Conservation (phyloP, 352 stramenopile species). For the Globisporangium sylvaticum region DNA sequence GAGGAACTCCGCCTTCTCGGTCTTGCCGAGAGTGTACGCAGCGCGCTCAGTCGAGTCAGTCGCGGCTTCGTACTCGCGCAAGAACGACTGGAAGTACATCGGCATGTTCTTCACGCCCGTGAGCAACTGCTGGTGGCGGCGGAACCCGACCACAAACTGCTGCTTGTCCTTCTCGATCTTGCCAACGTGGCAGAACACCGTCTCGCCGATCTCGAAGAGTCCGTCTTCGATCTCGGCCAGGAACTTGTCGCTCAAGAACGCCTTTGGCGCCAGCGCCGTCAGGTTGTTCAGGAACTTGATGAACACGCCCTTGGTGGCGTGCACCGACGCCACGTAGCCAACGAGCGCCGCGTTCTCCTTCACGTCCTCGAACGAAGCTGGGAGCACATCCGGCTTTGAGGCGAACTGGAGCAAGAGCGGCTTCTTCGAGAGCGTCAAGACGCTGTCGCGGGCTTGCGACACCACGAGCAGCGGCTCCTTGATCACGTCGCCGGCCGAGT, state of each 20-base stretch:
- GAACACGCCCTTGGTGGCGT: slow-evolving; percentile 75
- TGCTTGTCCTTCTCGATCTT: slow-evolving; percentile 74
- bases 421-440: slow-evolving; percentile 80
- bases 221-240: slow-evolving; percentile 61
- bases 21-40: slow-evolving; percentile 56
- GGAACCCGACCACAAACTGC: slow-evolving; percentile 80
- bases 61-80: slow-evolving; percentile 31
- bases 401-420: slow-evolving; percentile 66
- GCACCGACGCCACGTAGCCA: slow-evolving; percentile 78
- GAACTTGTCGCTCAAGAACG: slow-evolving; percentile 74
- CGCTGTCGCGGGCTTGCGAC: slow-evolving; percentile 58
- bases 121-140: slow-evolving; percentile 32
- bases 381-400: slow-evolving; percentile 31
- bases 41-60: slow-evolving; percentile 9
- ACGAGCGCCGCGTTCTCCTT: slow-evolving; percentile 58
- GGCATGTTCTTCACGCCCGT: slow-evolving; percentile 33
- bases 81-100: slow-evolving; percentile 51
- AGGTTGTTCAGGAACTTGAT: slow-evolving; percentile 88
- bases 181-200: slow-evolving; percentile 73
- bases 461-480: slow-evolving; percentile 61
- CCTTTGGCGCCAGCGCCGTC: slow-evolving; percentile 75
- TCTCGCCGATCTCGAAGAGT: slow-evolving; percentile 85
- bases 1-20: slow-evolving; percentile 82
- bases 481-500: slow-evolving; percentile 48
- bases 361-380: slow-evolving; percentile 56